These are phyloP conservation scores for Psilocybe tampanensis DNA, from an alignment of 768 basidiomycete species.

Conservation along the genomic window DNA sequence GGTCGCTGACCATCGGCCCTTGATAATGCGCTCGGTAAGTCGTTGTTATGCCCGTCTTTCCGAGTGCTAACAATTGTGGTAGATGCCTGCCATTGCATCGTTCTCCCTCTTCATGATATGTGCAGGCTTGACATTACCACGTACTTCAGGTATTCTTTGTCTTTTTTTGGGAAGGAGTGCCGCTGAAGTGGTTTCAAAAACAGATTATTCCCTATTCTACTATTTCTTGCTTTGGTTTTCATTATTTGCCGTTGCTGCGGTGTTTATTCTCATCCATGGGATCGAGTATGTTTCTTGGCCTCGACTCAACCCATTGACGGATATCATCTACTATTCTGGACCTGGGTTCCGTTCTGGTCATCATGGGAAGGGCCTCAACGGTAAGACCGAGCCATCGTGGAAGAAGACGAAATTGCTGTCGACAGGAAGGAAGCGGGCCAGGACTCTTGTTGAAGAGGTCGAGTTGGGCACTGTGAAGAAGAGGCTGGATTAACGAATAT, in stretches of 20 bases:
- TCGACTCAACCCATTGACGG: conserved; percentile 79
- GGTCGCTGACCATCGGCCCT: conserved; percentile 78
- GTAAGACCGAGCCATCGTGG: conserved; percentile 32
- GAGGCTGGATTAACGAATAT: conserved; percentile 59
- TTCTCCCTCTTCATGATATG: conserved; percentile 89
- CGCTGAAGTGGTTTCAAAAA: conserved; percentile 30
- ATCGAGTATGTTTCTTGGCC: conserved; percentile 97
- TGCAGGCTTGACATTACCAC: conserved; percentile 83
- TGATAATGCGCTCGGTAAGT: conserved; percentile 81
- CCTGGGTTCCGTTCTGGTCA: conserved; percentile 81
- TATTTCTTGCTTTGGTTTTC: conserved; percentile 84
- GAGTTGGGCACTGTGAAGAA: conserved; percentile 81
- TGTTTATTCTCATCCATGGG: conserved; percentile 83
- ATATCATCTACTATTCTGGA: conserved; percentile 85
- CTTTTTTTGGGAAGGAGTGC: background rate
- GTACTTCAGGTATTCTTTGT: conserved; percentile 74
- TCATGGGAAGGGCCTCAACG: conserved; percentile 72
- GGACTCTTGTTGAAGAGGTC: conserved; percentile 60
- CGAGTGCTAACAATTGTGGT: conserved; percentile 5
- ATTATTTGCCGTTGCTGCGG: conserved; percentile 59
- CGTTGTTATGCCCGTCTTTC: background rate
- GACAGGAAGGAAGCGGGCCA: conserved; percentile 34
- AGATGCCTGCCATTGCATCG: conserved; percentile 85
- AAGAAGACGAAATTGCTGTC: conserved; percentile 41
- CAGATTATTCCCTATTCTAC: conserved; percentile 85